Evolutionary conservation across 2,329 filamentous ascomycete genomes (phyloP).

Genomic region (Emmonsiellopsis sp.): DNA sequence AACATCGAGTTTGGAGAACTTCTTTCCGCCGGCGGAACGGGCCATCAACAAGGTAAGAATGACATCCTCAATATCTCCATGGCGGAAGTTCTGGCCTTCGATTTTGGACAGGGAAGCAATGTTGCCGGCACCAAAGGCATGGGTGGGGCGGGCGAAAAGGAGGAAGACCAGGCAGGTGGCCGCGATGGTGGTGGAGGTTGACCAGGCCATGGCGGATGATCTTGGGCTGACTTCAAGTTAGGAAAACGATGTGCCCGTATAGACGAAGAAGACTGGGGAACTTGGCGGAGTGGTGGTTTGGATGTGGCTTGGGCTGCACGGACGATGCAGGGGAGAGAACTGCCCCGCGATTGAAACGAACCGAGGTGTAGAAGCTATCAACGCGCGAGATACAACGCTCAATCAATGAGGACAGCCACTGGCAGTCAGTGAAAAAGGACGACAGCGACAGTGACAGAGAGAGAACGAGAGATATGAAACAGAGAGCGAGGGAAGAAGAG

Average conservation of each 20-base stretch:
- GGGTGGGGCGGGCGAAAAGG: slow-evolving; percentile 56
- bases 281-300: no score
- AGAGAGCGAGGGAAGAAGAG: no score
- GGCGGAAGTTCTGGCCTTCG: slow-evolving; percentile 79
- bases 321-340: no score
- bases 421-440: no score
- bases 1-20: slow-evolving; percentile 80
- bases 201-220: slow-evolving; percentile 11
- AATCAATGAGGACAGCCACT: no score
- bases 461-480: no score
- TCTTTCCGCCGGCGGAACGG: slow-evolving; percentile 59
- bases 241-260: background rate
- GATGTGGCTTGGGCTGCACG: no score
- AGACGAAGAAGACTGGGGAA: no score
- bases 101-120: slow-evolving; percentile 73
- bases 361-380: no score
- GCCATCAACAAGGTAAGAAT: slow-evolving; percentile 65
- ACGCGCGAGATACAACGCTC: no score
- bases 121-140: slow-evolving; percentile 82
- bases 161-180: slow-evolving; percentile 49
- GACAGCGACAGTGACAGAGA: no score
- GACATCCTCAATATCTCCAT: slow-evolving; percentile 89
- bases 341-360: no score
- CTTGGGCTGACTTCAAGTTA: background rate
- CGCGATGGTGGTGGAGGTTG: slow-evolving; percentile 27